Evolutionary conservation across 148 eudicot species (phyloP).

Genomic region (Rhododendron kiyosumense): DNA sequence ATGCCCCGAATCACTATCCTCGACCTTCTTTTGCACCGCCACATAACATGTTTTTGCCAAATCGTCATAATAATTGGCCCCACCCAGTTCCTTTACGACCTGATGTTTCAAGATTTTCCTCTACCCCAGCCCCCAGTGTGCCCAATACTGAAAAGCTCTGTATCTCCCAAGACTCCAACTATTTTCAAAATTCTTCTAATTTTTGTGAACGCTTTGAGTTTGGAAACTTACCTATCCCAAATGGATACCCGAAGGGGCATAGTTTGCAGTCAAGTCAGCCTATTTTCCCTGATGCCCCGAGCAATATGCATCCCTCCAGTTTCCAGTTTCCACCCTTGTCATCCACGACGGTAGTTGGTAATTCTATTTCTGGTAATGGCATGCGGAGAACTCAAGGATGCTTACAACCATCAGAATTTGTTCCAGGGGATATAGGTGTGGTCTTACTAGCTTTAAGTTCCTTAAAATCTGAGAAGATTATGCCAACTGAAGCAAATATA

Average conservation of each 20-base stretch:
- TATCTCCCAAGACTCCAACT: conserved; percentile 30
- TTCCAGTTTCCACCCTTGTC: conserved; percentile 6
- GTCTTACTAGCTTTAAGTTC: conserved; percentile 43
- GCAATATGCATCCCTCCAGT: conserved; percentile 16
- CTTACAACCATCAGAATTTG: conserved; percentile 30
- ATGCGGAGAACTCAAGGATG: conserved; percentile 16
- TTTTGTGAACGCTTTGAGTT: conserved; percentile 16
- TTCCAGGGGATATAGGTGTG: conserved; percentile 43
- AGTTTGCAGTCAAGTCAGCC: conserved; percentile 13
- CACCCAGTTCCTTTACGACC: conserved; percentile 20
- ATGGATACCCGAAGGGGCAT: conserved; percentile 18
- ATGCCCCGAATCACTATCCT: conserved; percentile 18
- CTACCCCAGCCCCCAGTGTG: conserved; percentile 17
- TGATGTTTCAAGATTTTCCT: conserved; percentile 16
- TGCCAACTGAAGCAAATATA: conserved; percentile 51
- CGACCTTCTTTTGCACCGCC: conserved; percentile 21
- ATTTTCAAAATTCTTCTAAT: conserved; percentile 18
- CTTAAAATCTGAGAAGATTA: conserved; percentile 37
- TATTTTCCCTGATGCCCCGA: conserved; percentile 14
- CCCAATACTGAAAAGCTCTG: conserved; percentile 29
- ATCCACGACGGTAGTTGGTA: conserved; percentile 12
- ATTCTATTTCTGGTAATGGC: conserved; percentile 9
- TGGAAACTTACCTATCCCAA: conserved; percentile 20
- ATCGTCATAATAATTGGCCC: conserved; percentile 11
- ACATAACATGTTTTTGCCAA: conserved; percentile 22